Evolutionary conservation across 2,329 filamentous ascomycete species (phyloP).

Genomic region (Epichloe baconii): DNA sequence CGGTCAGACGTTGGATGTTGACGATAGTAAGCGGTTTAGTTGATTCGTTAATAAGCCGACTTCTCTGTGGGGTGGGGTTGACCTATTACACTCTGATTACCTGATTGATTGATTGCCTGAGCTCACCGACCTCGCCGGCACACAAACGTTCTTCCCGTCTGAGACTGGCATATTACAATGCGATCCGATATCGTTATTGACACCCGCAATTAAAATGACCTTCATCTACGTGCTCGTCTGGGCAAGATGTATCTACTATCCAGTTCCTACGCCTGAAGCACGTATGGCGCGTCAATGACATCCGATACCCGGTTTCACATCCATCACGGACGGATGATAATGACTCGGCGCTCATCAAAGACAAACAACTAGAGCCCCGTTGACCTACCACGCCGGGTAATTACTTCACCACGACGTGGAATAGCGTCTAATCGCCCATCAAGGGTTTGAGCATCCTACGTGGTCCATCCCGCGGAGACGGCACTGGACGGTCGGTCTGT

Average conservation of each 20-base stretch:
- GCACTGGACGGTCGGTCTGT: background rate
- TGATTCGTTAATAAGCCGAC: background rate
- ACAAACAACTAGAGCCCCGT: no score
- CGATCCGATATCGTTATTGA: background rate
- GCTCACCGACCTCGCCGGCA: background rate
- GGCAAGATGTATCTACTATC: no score
- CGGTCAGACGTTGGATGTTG: background rate
- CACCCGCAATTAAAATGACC: background rate
- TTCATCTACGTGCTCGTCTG: no score
- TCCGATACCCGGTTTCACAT: no score
- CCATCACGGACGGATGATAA: no score
- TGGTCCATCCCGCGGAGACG: background rate
- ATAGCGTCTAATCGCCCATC: background rate
- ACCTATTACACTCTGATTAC: no score
- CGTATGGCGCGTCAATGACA: no score
- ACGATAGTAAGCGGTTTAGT: background rate
- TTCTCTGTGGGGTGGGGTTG: slow-evolving; percentile 1
- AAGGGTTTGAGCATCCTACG: background rate
- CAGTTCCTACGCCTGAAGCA: no score
- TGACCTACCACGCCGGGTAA: no score
- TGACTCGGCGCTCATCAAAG: no score
- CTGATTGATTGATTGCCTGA: background rate
- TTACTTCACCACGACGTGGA: background rate
- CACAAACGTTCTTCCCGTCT: background rate
- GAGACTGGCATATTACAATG: background rate